Evolutionary conservation across 257 asterid species (phyloP), one percentile per base, ranked within the genome.

Genomic region (Perilla frutescens): DNA sequence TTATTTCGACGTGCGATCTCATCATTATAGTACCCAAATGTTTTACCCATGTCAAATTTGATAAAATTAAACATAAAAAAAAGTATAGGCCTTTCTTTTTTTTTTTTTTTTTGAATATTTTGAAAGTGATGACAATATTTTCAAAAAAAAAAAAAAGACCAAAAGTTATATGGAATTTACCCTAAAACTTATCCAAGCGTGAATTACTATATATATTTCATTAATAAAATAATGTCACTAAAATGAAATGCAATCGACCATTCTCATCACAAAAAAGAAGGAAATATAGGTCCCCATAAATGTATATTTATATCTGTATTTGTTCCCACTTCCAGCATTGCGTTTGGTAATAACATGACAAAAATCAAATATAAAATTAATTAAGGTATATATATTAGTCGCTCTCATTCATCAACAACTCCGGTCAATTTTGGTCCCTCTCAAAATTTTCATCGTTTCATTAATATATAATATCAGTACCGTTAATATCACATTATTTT

Each of bases 281-380:
- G 3, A 45, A 47, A 47, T 47, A 47, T 47, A n/a, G 51, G 51
- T 6, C 32, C 32, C 48, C 9, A 20, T 20, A 20, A 20, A 0
- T 20, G 26, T 20, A 20, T 11, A 14, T 10, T 20, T 32, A 31
- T 31, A 57, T 32, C 7, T 20, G 60, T 37, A 29, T 56, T 56
- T 56, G 10, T 8, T 11, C 9, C 2, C 4, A 4, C 4, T 36
- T 1, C 12, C 26, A 8, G 53, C 61, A 40, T 49, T 36, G 75
- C 68, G 59, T 66, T 57, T 36, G 74, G 37, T 58, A 5, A 49
- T 32, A 39, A 74, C 15, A 37, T 57, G 69, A 66, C 74, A 20
- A 57, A 66, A 44, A 15, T 34, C n/a, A 31, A 31, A 44, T 56
- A 32, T 41, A 39, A 62, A 36, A 3, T 37, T 49, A 15, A 20